These are phyloP conservation scores for Penicillium sp. DNA, from an alignment of 2,329 filamentous ascomycete species.

Conservation along the genomic window DNA sequence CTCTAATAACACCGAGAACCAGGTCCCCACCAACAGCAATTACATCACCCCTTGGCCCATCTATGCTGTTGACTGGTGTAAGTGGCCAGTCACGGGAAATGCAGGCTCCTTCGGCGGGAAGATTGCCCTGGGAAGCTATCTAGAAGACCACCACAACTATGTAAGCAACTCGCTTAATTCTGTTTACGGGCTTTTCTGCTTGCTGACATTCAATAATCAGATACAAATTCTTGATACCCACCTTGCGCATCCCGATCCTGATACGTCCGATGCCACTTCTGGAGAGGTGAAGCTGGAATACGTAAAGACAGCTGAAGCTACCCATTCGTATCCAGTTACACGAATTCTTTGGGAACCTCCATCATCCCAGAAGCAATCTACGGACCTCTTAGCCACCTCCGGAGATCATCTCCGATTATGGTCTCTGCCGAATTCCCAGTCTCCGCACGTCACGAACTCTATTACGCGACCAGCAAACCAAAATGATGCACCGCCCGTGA, in stretches of 20 bases:
- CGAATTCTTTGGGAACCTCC: slow-evolving; percentile 95
- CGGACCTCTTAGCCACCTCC: slow-evolving; percentile 91
- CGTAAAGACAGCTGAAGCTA: slow-evolving; percentile 91
- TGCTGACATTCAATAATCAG: slow-evolving; percentile 50
- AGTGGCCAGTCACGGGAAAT: slow-evolving; percentile 79
- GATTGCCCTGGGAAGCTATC: slow-evolving; percentile 90
- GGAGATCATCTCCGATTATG: slow-evolving; percentile 92
- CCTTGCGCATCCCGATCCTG: slow-evolving; percentile 70
- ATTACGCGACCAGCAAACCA: slow-evolving; percentile 70
- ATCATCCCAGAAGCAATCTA: slow-evolving; percentile 91
- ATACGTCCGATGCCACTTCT: slow-evolving; percentile 72
- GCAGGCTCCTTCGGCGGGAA: slow-evolving; percentile 76
- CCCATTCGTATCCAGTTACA: slow-evolving; percentile 96
- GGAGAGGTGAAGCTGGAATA: slow-evolving; percentile 74
- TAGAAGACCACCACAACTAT: slow-evolving; percentile 98
- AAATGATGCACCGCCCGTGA: slow-evolving; percentile 67
- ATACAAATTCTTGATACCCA: slow-evolving; percentile 97
- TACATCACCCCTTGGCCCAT: slow-evolving; percentile 94
- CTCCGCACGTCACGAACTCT: slow-evolving; percentile 65
- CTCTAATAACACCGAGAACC: slow-evolving; percentile 68
- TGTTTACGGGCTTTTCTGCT: background rate
- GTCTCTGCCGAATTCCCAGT: slow-evolving; percentile 77
- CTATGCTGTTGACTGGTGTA: slow-evolving; percentile 99
- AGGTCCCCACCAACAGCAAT: slow-evolving; percentile 77
- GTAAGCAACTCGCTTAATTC: slow-evolving; percentile 56